phyloP scores from a whole-genome alignment of 164 flowering plant genomes.

The Vitis labrusca region DNA sequence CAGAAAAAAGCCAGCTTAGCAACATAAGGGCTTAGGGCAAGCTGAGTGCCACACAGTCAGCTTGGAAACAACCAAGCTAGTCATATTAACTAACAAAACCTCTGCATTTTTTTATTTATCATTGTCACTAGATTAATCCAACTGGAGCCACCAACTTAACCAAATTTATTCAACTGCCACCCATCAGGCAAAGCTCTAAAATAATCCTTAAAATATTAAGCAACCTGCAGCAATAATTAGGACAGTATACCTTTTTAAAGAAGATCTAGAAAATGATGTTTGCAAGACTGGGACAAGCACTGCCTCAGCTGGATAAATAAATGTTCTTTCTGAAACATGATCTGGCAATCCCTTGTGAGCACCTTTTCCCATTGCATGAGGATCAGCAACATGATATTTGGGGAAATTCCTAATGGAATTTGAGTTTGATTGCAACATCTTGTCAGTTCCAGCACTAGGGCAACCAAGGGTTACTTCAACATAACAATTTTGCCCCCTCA shows the following conservation, averaged over 20 bases:
- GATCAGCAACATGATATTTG: slow-evolving; percentile 40
- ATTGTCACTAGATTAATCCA: no score
- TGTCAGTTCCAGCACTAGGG: slow-evolving; percentile 33
- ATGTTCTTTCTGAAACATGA: slow-evolving; percentile 55
- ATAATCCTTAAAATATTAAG: neutral
- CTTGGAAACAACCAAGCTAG: no score
- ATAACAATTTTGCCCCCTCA: slow-evolving; percentile 73
- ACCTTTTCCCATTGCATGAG: slow-evolving; percentile 33
- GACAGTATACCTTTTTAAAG: slow-evolving; percentile 65
- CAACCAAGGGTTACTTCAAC: slow-evolving; percentile 83
- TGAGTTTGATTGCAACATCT: slow-evolving; percentile 25
- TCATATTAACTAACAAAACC: no score
- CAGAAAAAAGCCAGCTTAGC: no score
- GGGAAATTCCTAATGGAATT: slow-evolving; percentile 27
- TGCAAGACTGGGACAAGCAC: slow-evolving; percentile 86
- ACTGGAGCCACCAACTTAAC: neutral
- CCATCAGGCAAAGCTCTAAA: neutral
- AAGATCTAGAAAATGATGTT: slow-evolving; percentile 67
- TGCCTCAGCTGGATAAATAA: slow-evolving; percentile 87
- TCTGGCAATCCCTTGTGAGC: slow-evolving; percentile 46
- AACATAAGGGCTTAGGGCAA: no score
- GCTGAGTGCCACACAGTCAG: no score
- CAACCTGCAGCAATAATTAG: neutral
- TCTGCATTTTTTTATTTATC: no score
- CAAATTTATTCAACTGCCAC: neutral